Base-by-base conservation (phyloP, 495 filamentous ascomycete genomes). In the Cetradonia linearis region DNA sequence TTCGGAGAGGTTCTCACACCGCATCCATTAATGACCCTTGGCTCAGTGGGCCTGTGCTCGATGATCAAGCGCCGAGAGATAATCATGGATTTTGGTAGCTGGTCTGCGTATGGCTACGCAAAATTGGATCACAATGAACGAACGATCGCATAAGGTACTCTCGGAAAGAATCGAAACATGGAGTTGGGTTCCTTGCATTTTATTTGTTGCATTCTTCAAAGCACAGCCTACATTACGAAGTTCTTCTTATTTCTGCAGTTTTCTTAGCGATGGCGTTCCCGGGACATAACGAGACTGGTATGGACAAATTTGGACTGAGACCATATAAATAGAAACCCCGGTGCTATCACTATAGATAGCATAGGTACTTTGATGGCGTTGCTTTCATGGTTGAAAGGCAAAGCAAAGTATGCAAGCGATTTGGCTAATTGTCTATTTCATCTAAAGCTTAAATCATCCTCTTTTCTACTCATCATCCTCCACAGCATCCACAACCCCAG, bases 201-300 rank as follows among this genome's bases (percentile, higher is more conserved):
- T n/a, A n/a, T n/a, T 36, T 33, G 18, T 8, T 54, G 16, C 10
- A 54, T 34, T 18, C 5, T 27, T 50, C 27, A 27, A 5, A 1
- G n/a, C 13, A 36, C 31, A 20, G 31, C 16, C 11, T 31, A 16
- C 49, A 31, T 9, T 52, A 14, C 14, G 8, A 31, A 4, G 18
- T 7, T 33, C 27, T 33, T 52, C 48, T 16, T n/a, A 13, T 16
- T 7, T 28, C n/a, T 53, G 16, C 18, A 30, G 49, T 28, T 31
- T n/a, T 53, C 31, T 54, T 23, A 54, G 50, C 50, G 50, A 54
- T 34, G 50, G 50, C 28, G 50, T 54, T 54, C 34, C 16, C 33
- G 30, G n/a, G 16, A 2, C 33, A 13, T 20, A 20, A 34, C 27
- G 16, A 11, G 9, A 54, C 9, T 34, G 16, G 50, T 14, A 34